Conservation (phyloP, 441 rosid species). For the Gossypium schwendimanii region DNA sequence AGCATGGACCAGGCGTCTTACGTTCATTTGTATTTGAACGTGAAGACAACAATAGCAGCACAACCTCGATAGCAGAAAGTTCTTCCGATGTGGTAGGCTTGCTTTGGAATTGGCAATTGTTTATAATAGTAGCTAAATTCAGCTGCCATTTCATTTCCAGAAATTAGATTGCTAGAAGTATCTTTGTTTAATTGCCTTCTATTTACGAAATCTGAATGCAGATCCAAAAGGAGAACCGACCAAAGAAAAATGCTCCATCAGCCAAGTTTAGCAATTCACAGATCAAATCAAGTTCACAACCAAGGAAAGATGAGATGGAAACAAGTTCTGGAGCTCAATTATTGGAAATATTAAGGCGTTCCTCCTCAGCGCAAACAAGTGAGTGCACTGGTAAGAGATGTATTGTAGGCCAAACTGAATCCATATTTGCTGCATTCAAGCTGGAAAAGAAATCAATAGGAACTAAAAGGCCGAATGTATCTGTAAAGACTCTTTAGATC, state of each 20-base stretch:
- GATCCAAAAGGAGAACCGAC: conserved; percentile 44
- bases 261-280: conserved; percentile 62
- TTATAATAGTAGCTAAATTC: not conserved
- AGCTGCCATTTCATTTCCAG: not conserved
- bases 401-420: conserved; percentile 41
- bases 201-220: conserved; percentile 21
- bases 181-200: not conserved
- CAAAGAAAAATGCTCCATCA: conserved; percentile 36
- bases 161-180: not conserved
- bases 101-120: not conserved
- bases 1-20: conserved; percentile 44
- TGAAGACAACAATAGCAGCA: conserved; percentile 54
- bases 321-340: conserved; percentile 43
- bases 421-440: conserved; percentile 76
- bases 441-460: conserved; percentile 37
- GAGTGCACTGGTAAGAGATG: conserved; percentile 20
- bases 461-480: conserved; percentile 13
- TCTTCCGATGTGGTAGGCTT: conserved; percentile 49
- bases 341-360: conserved; percentile 57
- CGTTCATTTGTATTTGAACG: conserved; percentile 81
- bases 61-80: conserved; percentile 42
- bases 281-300: conserved; percentile 34
- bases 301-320: conserved; percentile 24
- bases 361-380: conserved; percentile 47
- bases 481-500: conserved; percentile 20